Percentiles rank a stretch among this genome's conserved stretches.
phyloP scores from a whole-genome alignment of 1,284 basidiomycete genomes.

The Puccinia novopanici region DNA sequence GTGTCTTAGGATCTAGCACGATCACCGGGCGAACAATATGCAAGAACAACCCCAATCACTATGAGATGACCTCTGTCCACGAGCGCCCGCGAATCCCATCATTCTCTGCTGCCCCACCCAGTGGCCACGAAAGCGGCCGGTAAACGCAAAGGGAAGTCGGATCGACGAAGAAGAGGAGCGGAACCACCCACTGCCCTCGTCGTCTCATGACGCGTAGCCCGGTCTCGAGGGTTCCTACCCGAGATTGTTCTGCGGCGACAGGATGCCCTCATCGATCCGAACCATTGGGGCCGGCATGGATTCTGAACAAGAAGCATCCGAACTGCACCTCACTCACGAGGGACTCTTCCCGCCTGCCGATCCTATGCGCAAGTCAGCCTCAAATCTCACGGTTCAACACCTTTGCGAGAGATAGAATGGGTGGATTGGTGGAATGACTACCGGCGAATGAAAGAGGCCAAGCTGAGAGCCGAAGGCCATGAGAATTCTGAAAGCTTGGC shows the following conservation, averaged over 20 bases:
- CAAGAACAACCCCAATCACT: not conserved
- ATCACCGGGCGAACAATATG: too few relatives aligned
- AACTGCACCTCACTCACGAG: not conserved
- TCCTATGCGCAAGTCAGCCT: constrained; percentile 34
- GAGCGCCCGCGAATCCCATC: constrained; percentile 31
- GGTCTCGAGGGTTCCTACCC: constrained; percentile 6
- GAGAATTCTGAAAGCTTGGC: too few relatives aligned
- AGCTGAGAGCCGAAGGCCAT: constrained; percentile 62
- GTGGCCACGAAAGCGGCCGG: not conserved
- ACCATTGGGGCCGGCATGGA: too few relatives aligned
- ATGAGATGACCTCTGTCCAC: not conserved
- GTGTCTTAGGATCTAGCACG: too few relatives aligned
- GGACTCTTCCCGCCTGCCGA: not conserved
- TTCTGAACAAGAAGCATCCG: too few relatives aligned
- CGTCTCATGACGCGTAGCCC: not conserved
- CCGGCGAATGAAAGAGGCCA: constrained; percentile 64
- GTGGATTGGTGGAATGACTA: constrained; percentile 67
- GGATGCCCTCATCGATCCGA: constrained; percentile 15
- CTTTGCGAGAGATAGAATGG: too few relatives aligned
- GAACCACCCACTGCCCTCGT: not conserved
- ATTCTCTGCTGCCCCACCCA: constrained; percentile 11
- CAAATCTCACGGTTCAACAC: constrained; percentile 25
- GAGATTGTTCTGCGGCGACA: not conserved
- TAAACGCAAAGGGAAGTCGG: constrained; percentile 8
- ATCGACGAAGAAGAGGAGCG: constrained; percentile 38